A percentile compares a stretch with the other conserved stretches of the same genome.
These are phyloP conservation scores for Ganoderma leucocontextum DNA, from an alignment of 1,284 basidiomycete species.

Conservation along the genomic window DNA sequence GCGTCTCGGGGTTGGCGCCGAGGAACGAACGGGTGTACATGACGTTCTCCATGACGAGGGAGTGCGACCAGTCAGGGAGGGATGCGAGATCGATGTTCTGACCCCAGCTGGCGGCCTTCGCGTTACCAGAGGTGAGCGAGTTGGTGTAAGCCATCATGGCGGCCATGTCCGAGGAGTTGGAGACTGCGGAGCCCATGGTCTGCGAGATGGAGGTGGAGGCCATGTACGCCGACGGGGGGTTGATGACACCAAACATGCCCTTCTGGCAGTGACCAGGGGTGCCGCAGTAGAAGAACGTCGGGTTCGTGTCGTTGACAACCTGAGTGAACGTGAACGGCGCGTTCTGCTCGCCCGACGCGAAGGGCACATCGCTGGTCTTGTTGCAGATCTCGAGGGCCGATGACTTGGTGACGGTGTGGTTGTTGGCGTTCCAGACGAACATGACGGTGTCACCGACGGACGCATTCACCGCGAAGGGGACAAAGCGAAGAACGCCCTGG, in stretches of 20 bases:
- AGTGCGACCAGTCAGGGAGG: constrained; percentile 64
- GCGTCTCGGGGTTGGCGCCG: constrained; percentile 64
- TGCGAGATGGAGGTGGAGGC: constrained; percentile 53
- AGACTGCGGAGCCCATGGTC: constrained; percentile 59
- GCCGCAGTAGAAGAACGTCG: constrained; percentile 77
- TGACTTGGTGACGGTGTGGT: constrained; percentile 81
- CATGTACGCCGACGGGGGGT: constrained; percentile 60
- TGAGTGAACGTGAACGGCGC: constrained; percentile 72
- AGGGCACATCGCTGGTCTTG: constrained; percentile 64
- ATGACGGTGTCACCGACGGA: constrained; percentile 77
- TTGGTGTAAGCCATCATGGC: constrained; percentile 62
- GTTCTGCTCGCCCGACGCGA: constrained; percentile 71
- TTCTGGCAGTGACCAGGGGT: constrained; percentile 70
- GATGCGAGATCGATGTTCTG: constrained; percentile 60
- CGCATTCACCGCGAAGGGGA: constrained; percentile 78
- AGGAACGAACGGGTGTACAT: constrained; percentile 62
- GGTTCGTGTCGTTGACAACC: constrained; percentile 74
- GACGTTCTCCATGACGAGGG: constrained; percentile 48
- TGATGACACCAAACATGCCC: constrained; percentile 86
- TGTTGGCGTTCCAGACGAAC: constrained; percentile 78
- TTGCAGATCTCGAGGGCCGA: constrained; percentile 74
- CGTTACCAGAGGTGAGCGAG: constrained; percentile 56
- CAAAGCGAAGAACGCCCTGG: constrained; percentile 76
- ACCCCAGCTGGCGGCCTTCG: constrained; percentile 66
- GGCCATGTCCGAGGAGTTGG: constrained; percentile 60